These are phyloP conservation scores for Phyllosticta paracitricarpa DNA, from an alignment of 2,329 filamentous ascomycete genomes.

Conservation along the genomic window DNA sequence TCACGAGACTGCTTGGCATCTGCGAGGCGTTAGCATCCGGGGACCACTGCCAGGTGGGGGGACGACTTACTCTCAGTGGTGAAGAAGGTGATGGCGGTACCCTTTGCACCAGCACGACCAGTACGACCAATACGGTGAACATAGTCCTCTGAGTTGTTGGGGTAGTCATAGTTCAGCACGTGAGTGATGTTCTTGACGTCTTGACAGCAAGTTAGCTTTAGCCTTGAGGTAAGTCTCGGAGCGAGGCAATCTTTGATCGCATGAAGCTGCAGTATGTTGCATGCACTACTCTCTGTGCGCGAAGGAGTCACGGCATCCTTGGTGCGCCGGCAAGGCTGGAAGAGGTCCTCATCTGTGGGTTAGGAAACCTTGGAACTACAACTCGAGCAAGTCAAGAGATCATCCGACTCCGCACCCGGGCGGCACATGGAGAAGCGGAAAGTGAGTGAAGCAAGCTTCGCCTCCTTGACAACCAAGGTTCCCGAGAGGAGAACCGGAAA, in stretches of 20 bases:
- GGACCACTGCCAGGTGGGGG: constrained; percentile 10
- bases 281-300: constrained; percentile 48
- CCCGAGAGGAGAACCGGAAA: constrained; percentile 72
- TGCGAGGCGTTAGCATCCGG: constrained; percentile 15
- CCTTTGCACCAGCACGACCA: constrained; percentile 69
- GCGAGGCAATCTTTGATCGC: constrained; percentile 46
- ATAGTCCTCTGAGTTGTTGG: constrained; percentile 75
- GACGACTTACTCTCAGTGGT: constrained; percentile 89
- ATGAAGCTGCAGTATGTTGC: constrained; percentile 45
- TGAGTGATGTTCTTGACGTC: constrained; percentile 99
- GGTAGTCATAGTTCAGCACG: constrained; percentile 99
- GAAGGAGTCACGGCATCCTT: constrained; percentile 35
- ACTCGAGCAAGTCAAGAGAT: constrained; percentile 72
- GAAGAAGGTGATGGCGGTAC: constrained; percentile 97
- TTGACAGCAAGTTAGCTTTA: constrained; percentile 72
- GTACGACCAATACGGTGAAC: constrained; percentile 61
- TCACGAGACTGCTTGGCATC: constrained; percentile 70
- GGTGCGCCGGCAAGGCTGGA: constrained; percentile 34
- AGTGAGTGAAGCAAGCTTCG: constrained; percentile 60
- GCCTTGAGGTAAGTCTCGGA: constrained; percentile 38
- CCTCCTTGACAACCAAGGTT: constrained; percentile 81
- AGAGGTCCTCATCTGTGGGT: constrained; percentile 48
- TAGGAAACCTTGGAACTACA: constrained; percentile 61
- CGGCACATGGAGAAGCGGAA: constrained; percentile 62
- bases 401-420: constrained; percentile 66